These are phyloP conservation scores for Vigna unguiculata DNA, from an alignment of 306 rosid genomes.

Conservation along the genomic window DNA sequence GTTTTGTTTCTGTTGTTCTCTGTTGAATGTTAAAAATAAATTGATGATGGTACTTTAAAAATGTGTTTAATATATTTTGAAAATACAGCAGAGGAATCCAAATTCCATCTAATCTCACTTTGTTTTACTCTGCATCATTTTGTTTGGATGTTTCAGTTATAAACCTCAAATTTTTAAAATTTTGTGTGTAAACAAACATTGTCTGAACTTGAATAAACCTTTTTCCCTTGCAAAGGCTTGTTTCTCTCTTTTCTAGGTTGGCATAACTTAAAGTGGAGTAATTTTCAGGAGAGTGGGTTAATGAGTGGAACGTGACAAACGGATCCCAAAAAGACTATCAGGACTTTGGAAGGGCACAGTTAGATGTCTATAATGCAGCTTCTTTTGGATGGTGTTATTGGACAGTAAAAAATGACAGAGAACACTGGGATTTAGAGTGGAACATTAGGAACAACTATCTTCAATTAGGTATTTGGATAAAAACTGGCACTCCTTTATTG, in stretches of 20 bases:
- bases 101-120: too few species aligned
- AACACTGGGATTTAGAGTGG: slow-evolving; percentile 95
- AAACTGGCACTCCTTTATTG: background rate
- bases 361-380: slow-evolving; percentile 75
- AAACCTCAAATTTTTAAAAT: background rate
- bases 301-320: slow-evolving; percentile 58
- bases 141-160: background rate
- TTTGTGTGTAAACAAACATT: slow-evolving; percentile 4
- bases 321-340: slow-evolving; percentile 74
- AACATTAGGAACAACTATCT: slow-evolving; percentile 77
- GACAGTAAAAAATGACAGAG: slow-evolving; percentile 78
- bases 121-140: slow-evolving; percentile 1
- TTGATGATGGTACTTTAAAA: too few species aligned
- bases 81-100: too few species aligned
- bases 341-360: slow-evolving; percentile 76
- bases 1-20: too few species aligned
- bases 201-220: background rate
- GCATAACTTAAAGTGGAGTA: slow-evolving; percentile 27
- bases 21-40: too few species aligned
- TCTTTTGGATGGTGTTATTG: slow-evolving; percentile 94
- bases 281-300: slow-evolving; percentile 63
- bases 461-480: slow-evolving; percentile 59
- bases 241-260: background rate
- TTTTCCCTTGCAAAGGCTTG: background rate
- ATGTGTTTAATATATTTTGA: too few species aligned